Conservation (phyloP, 306 rosid genomes). For the Lagenaria siceraria region DNA sequence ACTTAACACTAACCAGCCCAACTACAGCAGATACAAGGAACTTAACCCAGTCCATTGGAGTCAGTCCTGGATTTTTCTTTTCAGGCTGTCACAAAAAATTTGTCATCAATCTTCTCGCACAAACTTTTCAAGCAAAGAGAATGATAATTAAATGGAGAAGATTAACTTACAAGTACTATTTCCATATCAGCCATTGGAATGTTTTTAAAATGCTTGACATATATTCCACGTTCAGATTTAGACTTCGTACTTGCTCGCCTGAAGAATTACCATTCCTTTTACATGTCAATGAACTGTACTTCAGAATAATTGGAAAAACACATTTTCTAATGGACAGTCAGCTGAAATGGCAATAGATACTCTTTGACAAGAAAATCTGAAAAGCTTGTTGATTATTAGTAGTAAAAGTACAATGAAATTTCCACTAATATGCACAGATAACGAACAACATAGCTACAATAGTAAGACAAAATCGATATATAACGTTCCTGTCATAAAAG, state of each 20-base stretch:
- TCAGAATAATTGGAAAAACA: not conserved
- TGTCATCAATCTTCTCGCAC: conserved; percentile 12
- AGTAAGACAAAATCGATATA: not conserved
- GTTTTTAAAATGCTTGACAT: conserved; percentile 73
- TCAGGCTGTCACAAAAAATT: conserved; percentile 61
- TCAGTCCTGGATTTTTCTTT: conserved; percentile 93
- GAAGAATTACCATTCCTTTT: conserved; percentile 22
- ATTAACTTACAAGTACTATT: conserved; percentile 75
- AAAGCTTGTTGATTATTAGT: not conserved
- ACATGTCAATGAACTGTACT: conserved; percentile 18
- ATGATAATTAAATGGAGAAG: not conserved
- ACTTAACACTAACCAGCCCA: conserved; percentile 63
- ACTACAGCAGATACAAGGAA: conserved; percentile 78
- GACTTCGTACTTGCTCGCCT: conserved; percentile 45
- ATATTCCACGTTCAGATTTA: conserved; percentile 55
- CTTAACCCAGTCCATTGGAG: conserved; percentile 98
- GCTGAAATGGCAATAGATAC: not conserved
- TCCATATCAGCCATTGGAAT: conserved; percentile 99
- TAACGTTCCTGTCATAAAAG: not conserved
- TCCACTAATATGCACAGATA: not conserved
- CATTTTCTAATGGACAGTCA: not conserved
- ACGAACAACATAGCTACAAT: not conserved
- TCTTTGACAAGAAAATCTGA: not conserved
- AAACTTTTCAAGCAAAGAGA: not conserved
- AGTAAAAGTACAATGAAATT: not conserved